These are phyloP conservation scores for Stagonosporopsis chrysanthemi DNA, from an alignment of 2,329 filamentous ascomycete species.

Conservation along the genomic window DNA sequence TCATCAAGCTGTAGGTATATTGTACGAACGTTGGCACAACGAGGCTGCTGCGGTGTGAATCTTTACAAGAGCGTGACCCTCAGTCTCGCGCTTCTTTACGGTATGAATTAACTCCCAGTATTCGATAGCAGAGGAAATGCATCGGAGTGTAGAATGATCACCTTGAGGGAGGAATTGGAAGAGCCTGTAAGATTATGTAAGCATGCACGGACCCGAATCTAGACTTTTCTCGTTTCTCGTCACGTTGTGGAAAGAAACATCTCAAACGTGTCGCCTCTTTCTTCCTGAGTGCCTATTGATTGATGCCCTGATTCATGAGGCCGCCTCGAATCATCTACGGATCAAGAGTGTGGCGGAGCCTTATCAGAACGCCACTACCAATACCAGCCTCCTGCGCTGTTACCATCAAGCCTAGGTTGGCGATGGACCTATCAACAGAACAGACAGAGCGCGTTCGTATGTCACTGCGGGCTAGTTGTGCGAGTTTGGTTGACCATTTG, in stretches of 20 bases:
- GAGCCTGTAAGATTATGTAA: neutral
- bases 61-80: too few relatives aligned
- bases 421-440: constrained; percentile 38
- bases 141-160: too few relatives aligned
- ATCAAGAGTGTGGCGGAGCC: constrained; percentile 2
- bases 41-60: too few relatives aligned
- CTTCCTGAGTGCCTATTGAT: neutral
- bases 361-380: neutral
- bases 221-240: neutral
- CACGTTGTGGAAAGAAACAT: neutral
- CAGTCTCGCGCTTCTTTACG: too few relatives aligned
- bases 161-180: too few relatives aligned
- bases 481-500: constrained; percentile 32
- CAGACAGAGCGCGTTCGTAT: constrained; percentile 43
- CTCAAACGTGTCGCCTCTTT: neutral
- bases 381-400: neutral
- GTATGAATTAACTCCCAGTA: too few relatives aligned
- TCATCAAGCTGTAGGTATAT: neutral
- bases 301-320: neutral
- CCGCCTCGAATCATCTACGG: neutral
- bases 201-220: too few relatives aligned
- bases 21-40: too few relatives aligned
- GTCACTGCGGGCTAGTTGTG: constrained; percentile 27
- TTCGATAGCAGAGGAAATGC: too few relatives aligned
- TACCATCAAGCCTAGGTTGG: constrained; percentile 1